Evolutionary conservation across 1,284 basidiomycete species (phyloP).

Genomic region (Nidula niveotomentosa): DNA sequence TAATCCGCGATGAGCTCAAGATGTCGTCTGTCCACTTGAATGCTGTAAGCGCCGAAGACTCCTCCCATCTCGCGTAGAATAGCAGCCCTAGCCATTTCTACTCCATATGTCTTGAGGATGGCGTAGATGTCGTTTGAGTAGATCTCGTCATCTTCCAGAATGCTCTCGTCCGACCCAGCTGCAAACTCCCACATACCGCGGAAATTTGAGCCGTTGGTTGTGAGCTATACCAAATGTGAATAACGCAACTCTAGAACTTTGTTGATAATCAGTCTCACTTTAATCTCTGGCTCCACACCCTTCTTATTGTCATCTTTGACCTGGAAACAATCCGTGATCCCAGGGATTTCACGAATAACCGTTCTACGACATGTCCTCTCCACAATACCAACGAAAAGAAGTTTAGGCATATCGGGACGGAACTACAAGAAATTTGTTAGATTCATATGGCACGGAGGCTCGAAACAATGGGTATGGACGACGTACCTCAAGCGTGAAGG

Average conservation of each 20-base stretch:
- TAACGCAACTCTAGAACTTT: background rate
- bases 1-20: conserved; percentile 98
- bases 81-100: conserved; percentile 95
- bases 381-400: conserved; percentile 89
- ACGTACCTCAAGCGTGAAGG: conserved; percentile 81
- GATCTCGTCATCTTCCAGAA: conserved; percentile 84
- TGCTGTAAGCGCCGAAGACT: conserved; percentile 98
- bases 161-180: conserved; percentile 55
- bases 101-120: conserved; percentile 90
- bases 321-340: conserved; percentile 84
- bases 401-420: conserved; percentile 76
- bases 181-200: conserved; percentile 90
- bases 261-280: conserved; percentile 38
- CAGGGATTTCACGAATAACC: conserved; percentile 85
- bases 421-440: conserved; percentile 41
- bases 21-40: conserved; percentile 94
- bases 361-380: conserved; percentile 84
- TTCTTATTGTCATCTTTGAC: conserved; percentile 57
- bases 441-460: conserved; percentile 3
- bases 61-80: conserved; percentile 88
- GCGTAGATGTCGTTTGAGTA: conserved; percentile 98
- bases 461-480: background rate
- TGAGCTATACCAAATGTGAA: conserved; percentile 43
- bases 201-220: conserved; percentile 92
- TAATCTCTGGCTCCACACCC: conserved; percentile 42